Evolutionary conservation across 2,329 filamentous ascomycete species (phyloP).

Genomic region (Exophiala phaeomuriformis): DNA sequence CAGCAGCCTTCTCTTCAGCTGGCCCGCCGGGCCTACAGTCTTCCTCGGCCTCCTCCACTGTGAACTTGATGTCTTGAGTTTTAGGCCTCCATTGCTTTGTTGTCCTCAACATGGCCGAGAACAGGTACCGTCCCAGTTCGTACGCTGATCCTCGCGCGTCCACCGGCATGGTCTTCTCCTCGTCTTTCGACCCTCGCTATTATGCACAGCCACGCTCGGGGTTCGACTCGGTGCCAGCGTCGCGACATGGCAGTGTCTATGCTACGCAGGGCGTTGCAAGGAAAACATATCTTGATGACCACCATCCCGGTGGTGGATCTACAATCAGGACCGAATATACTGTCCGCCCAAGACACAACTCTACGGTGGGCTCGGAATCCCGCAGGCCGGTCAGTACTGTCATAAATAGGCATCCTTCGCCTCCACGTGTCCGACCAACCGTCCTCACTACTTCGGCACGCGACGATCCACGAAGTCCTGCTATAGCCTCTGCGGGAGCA

Average conservation of each 20-base stretch:
- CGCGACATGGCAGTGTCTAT: conserved; percentile 20
- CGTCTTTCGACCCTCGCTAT: conserved; percentile 24
- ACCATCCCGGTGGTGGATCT: conserved; percentile 17
- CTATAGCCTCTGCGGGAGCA: background rate
- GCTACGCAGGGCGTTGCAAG: conserved; percentile 22
- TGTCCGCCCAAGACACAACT: conserved; percentile 26
- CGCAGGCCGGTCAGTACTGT: conserved; percentile 24
- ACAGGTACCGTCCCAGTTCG: conserved; percentile 20
- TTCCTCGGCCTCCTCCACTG: background rate
- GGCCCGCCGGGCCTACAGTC: background rate
- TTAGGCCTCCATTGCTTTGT: background rate
- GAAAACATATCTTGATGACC: conserved; percentile 22
- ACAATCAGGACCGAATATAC: conserved; percentile 26
- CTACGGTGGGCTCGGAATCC: conserved; percentile 17
- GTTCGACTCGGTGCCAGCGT: conserved; percentile 14
- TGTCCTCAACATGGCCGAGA: conserved; percentile 17
- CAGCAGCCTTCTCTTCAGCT: no score
- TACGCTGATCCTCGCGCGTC: conserved; percentile 23
- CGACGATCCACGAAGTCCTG: conserved; percentile 19
- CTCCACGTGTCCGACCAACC: conserved; percentile 25
- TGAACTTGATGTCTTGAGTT: conserved; percentile 7
- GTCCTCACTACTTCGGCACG: conserved; percentile 17
- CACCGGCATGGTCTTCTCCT: conserved; percentile 22
- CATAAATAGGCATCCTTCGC: conserved; percentile 18
- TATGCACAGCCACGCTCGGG: conserved; percentile 11